These are phyloP conservation scores for Graphiopsis chlorocephala DNA, from an alignment of 2,329 filamentous ascomycete species.

Conservation along the genomic window DNA sequence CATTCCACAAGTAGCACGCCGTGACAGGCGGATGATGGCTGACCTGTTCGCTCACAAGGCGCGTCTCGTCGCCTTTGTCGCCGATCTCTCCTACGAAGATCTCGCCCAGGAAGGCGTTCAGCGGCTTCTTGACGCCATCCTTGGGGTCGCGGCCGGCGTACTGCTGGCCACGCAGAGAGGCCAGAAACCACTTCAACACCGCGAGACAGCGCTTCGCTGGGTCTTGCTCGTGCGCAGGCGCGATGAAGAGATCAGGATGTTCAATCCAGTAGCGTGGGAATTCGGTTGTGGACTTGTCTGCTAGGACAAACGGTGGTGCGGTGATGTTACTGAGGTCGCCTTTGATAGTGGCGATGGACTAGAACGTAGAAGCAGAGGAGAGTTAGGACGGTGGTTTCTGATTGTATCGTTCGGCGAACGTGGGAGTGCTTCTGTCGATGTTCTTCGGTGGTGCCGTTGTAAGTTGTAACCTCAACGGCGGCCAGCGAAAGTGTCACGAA, in stretches of 20 bases:
- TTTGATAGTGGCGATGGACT: conserved; percentile 46
- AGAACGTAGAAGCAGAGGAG: neutral
- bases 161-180: conserved; percentile 47
- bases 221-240: conserved; percentile 42
- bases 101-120: conserved; percentile 52
- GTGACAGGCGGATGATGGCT: conserved; percentile 48
- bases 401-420: neutral
- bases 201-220: conserved; percentile 43
- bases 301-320: conserved; percentile 46
- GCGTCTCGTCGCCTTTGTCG: conserved; percentile 39
- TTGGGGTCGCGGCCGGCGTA: conserved; percentile 44
- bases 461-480: neutral
- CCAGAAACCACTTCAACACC: conserved; percentile 51
- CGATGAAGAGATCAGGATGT: conserved; percentile 45
- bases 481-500: neutral
- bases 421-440: neutral
- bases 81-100: conserved; percentile 43
- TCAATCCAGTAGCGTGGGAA: conserved; percentile 49
- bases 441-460: neutral
- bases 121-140: conserved; percentile 49
- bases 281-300: conserved; percentile 45
- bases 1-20: conserved; percentile 48
- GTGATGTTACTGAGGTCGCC: conserved; percentile 48
- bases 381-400: neutral
- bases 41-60: conserved; percentile 45